Percentiles rank a stretch among this genome's conserved stretches.
These are phyloP conservation scores for Talaromyces nanjingensis DNA, from an alignment of 495 filamentous ascomycete genomes.

Conservation along the genomic window DNA sequence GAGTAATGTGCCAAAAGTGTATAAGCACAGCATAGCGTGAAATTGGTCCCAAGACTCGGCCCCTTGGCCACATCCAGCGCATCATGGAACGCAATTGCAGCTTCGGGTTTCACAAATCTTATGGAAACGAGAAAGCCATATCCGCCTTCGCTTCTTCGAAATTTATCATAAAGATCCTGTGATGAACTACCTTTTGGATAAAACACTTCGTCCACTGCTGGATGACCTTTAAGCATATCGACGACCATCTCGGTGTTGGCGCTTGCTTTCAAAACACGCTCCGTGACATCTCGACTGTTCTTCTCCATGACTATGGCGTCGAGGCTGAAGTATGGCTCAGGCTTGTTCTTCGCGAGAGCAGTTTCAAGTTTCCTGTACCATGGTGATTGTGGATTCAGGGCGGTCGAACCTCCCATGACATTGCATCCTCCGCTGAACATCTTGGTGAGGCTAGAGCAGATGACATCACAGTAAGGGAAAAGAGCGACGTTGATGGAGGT, in stretches of 20 bases:
- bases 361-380: not conserved
- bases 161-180: slow-evolving; percentile 12
- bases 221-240: slow-evolving; percentile 12
- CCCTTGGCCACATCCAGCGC: slow-evolving; percentile 17
- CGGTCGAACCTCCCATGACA: slow-evolving; percentile 19
- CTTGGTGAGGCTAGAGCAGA: slow-evolving; percentile 27
- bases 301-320: slow-evolving; percentile 14
- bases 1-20: slow-evolving; percentile 12
- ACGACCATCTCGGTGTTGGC: slow-evolving; percentile 10
- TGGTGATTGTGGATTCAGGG: not conserved
- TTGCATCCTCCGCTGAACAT: slow-evolving; percentile 22
- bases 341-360: slow-evolving; percentile 2
- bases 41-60: slow-evolving; percentile 21
- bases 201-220: slow-evolving; percentile 10
- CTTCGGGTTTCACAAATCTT: slow-evolving; percentile 12
- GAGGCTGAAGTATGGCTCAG: slow-evolving; percentile 14
- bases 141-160: slow-evolving; percentile 12
- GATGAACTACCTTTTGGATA: slow-evolving; percentile 13
- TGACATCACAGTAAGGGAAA: slow-evolving; percentile 21
- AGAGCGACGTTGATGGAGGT: slow-evolving; percentile 43
- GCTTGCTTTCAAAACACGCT: slow-evolving; percentile 14
- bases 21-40: slow-evolving; percentile 16
- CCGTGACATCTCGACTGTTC: slow-evolving; percentile 14
- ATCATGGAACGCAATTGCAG: slow-evolving; percentile 17
- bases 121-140: slow-evolving; percentile 17